Conservation (phyloP, 176 grass and related monocot species). For the Thalia dealbata region DNA sequence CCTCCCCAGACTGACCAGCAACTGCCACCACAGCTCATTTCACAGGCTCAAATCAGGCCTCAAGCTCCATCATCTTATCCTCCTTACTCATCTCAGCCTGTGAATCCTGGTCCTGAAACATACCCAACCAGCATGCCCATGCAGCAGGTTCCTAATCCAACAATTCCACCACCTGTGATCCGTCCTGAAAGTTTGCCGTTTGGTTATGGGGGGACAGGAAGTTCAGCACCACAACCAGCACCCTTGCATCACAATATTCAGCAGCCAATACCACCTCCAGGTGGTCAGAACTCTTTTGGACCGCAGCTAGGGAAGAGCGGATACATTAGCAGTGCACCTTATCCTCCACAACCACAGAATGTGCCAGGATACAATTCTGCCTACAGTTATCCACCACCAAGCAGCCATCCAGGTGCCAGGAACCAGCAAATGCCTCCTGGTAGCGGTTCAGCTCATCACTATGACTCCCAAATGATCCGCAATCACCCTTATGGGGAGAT, state of each 20-base stretch:
- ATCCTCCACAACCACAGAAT: constrained; percentile 34
- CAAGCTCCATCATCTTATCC: constrained; percentile 50
- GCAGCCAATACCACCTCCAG: constrained; percentile 25
- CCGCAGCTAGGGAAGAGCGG: constrained; percentile 41
- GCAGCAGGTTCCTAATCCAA: constrained; percentile 32
- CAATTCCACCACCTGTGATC: constrained; percentile 44
- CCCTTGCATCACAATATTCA: constrained; percentile 34
- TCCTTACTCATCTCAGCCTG: constrained; percentile 53
- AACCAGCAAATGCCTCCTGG: constrained; percentile 19
- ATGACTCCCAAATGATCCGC: constrained; percentile 22
- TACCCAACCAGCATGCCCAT: constrained; percentile 35
- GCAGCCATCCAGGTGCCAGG: constrained; percentile 8
- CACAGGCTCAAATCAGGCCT: constrained; percentile 41
- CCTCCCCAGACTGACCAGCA: constrained; percentile 36
- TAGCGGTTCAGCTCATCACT: constrained; percentile 23
- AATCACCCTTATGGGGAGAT: constrained; percentile 49
- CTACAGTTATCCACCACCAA: constrained; percentile 39
- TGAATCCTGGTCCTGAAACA: constrained; percentile 39
- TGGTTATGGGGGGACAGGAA: constrained; percentile 44
- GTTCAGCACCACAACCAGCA: constrained; percentile 28
- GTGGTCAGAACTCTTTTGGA: constrained; percentile 36
- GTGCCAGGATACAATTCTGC: constrained; percentile 33
- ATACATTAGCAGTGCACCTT: constrained; percentile 32
- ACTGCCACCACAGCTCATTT: constrained; percentile 19
- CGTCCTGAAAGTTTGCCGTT: constrained; percentile 42